phyloP scores from a whole-genome alignment of 106 monocot genomes.

The Allium fistulosum region DNA sequence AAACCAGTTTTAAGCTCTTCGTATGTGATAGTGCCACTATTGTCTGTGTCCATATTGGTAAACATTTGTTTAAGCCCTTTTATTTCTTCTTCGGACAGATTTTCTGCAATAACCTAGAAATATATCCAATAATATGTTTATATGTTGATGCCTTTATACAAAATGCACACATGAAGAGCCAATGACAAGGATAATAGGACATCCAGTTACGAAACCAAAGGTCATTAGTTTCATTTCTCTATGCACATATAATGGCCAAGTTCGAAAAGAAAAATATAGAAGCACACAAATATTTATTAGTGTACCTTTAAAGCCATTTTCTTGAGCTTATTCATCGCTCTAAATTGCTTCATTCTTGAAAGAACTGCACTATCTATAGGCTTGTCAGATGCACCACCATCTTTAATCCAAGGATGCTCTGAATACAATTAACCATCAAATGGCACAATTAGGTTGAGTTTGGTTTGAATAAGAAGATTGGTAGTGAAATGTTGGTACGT shows the following conservation, averaged over 20 bases:
- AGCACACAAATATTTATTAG: background rate
- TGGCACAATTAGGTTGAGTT: no score
- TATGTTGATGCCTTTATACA: background rate
- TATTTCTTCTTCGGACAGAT: conserved; percentile 51
- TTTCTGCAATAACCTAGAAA: conserved; percentile 49
- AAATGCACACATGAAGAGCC: no score
- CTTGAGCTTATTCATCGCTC: conserved; percentile 55
- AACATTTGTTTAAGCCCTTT: conserved; percentile 52
- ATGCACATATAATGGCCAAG: no score
- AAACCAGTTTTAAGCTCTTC: conserved; percentile 45
- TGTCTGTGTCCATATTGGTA: conserved; percentile 46
- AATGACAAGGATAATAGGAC: no score
- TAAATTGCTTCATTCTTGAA: conserved; percentile 47
- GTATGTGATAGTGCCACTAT: conserved; percentile 44
- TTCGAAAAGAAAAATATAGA: no score
- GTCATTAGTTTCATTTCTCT: no score
- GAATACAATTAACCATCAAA: background rate
- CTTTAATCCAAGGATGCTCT: conserved; percentile 56
- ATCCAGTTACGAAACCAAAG: no score
- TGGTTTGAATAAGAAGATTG: no score
- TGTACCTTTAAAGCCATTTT: conserved; percentile 37
- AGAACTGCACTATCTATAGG: conserved; percentile 41
- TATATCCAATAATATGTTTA: background rate
- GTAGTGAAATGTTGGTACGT: no score
- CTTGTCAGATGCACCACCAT: conserved; percentile 41